These are phyloP conservation scores for Vanrija sp. DNA, from an alignment of 1,284 basidiomycete species.

Conservation along the genomic window DNA sequence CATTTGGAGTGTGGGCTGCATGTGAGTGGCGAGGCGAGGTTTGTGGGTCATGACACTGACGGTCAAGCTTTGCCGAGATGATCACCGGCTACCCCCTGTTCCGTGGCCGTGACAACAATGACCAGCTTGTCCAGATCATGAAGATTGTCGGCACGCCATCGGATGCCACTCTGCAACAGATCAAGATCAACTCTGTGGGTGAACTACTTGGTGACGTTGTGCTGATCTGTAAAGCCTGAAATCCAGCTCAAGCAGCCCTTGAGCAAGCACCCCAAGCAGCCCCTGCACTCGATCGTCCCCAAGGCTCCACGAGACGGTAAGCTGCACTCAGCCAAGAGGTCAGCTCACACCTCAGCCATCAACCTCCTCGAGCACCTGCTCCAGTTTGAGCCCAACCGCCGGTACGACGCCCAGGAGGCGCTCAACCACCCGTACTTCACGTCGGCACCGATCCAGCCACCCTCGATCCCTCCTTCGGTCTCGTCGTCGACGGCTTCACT, in stretches of 20 bases:
- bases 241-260: conserved; percentile 59
- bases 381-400: conserved; percentile 91
- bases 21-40: conserved; percentile 35
- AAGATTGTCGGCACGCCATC: conserved; percentile 94
- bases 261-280: conserved; percentile 85
- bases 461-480: conserved; percentile 32
- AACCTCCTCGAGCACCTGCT: conserved; percentile 92
- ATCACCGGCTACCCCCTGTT: conserved; percentile 96
- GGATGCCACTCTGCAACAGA: conserved; percentile 81
- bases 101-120: conserved; percentile 94
- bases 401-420: conserved; percentile 88
- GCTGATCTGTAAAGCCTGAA: conserved; percentile 64
- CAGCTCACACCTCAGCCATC: conserved; percentile 59
- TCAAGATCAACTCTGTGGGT: conserved; percentile 83
- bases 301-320: conserved; percentile 85
- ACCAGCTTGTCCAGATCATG: conserved; percentile 97
- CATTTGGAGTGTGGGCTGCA: conserved; percentile 91
- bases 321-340: conserved; percentile 13
- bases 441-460: conserved; percentile 33
- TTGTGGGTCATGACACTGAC: neutral
- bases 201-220: neutral
- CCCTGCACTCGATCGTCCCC: conserved; percentile 81
- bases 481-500: conserved; percentile 32
- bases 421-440: conserved; percentile 92
- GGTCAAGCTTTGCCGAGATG: conserved; percentile 52